phyloP scores from a whole-genome alignment of 2,329 filamentous ascomycete species.

The Rhexocercosporidium sp. region DNA sequence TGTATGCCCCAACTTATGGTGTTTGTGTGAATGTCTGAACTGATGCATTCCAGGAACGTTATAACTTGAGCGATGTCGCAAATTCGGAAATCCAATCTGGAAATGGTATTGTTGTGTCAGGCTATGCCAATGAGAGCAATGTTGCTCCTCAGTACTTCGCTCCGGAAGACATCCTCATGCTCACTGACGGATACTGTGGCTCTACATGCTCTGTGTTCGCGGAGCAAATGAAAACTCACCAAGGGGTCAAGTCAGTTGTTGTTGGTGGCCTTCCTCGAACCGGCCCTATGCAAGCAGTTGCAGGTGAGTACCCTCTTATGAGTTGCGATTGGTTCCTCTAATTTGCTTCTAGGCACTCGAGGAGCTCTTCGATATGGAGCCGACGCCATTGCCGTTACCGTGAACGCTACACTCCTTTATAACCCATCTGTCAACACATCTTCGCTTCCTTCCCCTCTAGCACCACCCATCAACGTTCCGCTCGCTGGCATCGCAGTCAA shows the following conservation, averaged over 20 bases:
- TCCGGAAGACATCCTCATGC: conserved; percentile 47
- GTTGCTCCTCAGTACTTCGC: conserved; percentile 42
- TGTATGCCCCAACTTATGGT: not conserved
- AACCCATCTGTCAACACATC: not conserved
- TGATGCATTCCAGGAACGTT: conserved; percentile 26
- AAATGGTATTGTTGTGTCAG: conserved; percentile 30
- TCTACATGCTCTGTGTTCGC: conserved; percentile 63
- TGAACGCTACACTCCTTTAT: not conserved
- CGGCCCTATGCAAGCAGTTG: conserved; percentile 58
- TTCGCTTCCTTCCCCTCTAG: not conserved
- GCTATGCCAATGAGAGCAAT: conserved; percentile 34
- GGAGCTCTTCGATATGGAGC: not conserved
- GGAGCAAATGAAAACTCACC: conserved; percentile 59
- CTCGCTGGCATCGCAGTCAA: conserved; percentile 26
- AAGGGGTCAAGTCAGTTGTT: conserved; percentile 57
- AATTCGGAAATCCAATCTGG: conserved; percentile 1
- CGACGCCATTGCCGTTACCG: not conserved
- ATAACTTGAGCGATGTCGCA: conserved; percentile 2
- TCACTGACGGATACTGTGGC: conserved; percentile 62
- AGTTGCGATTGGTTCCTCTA: not conserved
- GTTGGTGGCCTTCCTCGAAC: conserved; percentile 55
- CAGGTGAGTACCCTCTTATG: conserved; percentile 51
- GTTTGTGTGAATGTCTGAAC: conserved; percentile 1
- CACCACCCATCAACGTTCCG: conserved; percentile 7
- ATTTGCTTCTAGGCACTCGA: not conserved